A percentile compares a stretch with the other conserved stretches of the same genome.
Conservation (phyloP, 352 stramenopile species). For the Pythium sp. region DNA sequence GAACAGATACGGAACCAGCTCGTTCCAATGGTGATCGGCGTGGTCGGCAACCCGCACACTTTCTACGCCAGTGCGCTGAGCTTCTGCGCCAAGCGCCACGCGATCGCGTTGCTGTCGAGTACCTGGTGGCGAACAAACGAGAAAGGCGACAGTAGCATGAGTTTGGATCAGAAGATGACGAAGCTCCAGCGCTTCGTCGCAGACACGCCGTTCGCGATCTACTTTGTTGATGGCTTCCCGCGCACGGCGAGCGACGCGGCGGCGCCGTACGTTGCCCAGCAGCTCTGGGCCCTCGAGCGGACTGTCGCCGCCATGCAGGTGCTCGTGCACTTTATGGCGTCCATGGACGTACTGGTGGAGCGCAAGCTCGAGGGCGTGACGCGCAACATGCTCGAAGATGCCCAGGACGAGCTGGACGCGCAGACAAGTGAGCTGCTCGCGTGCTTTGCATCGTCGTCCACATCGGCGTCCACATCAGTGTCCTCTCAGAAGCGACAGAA, state of each 20-base stretch:
- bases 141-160: neutral
- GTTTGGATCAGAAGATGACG: constrained; percentile 1
- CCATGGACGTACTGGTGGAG: constrained; percentile 44
- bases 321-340: constrained; percentile 39
- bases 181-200: constrained; percentile 25
- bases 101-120: neutral
- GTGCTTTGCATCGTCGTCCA: constrained; percentile 16
- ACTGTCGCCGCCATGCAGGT: constrained; percentile 21
- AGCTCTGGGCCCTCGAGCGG: constrained; percentile 40
- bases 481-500: neutral
- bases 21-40: constrained; percentile 26
- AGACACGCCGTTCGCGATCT: constrained; percentile 18
- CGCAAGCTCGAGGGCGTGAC: constrained; percentile 24
- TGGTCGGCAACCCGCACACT: constrained; percentile 42
- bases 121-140: neutral
- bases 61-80: constrained; percentile 37
- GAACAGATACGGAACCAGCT: constrained; percentile 15
- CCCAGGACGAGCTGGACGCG: constrained; percentile 40
- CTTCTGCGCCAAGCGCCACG: constrained; percentile 10
- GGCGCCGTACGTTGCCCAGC: constrained; percentile 43
- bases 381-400: constrained; percentile 35
- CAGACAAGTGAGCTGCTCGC: constrained; percentile 26
- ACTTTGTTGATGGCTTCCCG: constrained; percentile 49
- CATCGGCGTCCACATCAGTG: too few relatives aligned
- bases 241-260: neutral